Base-by-base conservation (phyloP, 1,139 yeast genomes). In the Scheffersomyces titani region DNA sequence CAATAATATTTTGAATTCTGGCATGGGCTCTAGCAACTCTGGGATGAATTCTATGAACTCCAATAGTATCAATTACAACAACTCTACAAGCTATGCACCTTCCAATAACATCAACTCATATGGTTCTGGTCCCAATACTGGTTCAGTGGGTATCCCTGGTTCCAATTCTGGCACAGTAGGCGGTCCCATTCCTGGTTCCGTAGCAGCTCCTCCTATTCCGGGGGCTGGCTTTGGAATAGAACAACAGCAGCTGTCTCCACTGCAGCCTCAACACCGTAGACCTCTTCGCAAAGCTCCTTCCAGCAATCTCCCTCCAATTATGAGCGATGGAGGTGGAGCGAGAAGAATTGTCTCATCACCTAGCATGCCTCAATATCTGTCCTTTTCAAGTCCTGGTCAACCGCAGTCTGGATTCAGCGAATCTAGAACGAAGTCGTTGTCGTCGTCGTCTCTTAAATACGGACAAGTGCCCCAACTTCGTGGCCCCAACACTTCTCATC, bases 391-490 rank as follows among this genome's bases (percentile, higher is more conserved):
- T 47, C 44, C 52, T 49, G n/a, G 40, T n/a, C 20, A 30, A 30
- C 36, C 19, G 47, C 50, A 30, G 36, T 19, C 47, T 18, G 49
- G 49, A 44, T 18, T 19, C 22, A 51, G 19, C n/a, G 65, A 63
- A 11, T 49, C 57, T 3, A 51, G 68, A 22, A 61, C 67, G 6
- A 63, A 63, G 50, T 64, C 67, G 5, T 58, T 65, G 50, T 61
- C 61, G 24, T 61, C 65, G 16, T 52, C 63, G 2, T 55, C 63
- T 3, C 44, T 59, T 40, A 64, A 59, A 50, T 55, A 59, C 52
- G 44, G 19, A 19, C 48, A 45, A 9, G 36, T 47, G 24, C 30
- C 40, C n/a, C 51, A 49, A 22, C 53, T 18, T 52, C 55, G 18
- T 46, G 48, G 36, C 49, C 55, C 20, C 16, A 30, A 18, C 51